Base-by-base conservation (phyloP, 306 rosid species). In the Mucuna pruriens region DNA sequence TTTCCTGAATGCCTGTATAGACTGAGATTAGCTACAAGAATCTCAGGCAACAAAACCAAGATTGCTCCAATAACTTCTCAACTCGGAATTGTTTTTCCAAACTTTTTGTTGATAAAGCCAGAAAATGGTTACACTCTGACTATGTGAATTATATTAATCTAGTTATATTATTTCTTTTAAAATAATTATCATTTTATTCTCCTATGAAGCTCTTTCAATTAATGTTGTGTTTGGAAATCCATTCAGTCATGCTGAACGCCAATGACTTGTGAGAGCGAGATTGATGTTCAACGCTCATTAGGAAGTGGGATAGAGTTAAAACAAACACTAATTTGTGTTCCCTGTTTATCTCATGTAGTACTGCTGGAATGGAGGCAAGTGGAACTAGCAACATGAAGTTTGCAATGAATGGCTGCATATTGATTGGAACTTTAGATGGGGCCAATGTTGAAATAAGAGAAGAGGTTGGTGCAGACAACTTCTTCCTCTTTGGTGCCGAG, bases 331-430 rank as follows among this genome's bases (percentile, higher is more conserved):
- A 78, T 52, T 66, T 64, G 15, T 61, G 13, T 77, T 54, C 51
- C 51, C 39, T 71, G 42, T 23, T 68, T 48, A 46, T 75, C 42
- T 42, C 49, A 48, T 72, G 76, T 65, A 96, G 99, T 85, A 96
- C 99, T 79, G 99, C 99, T 54, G 99, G 99, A 64, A 96, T 96
- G 99, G 99, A 96, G 78, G 99, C 99, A 85, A 93, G 99, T 86
- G 99, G 99, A 86, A 96, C 99, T 36, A 93, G 99, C 88, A 96
- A 93, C 91, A 96, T 96, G 99, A 96, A 96, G 86, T 96, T 96
- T 84, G 91, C 97, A 33, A 93, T 96, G 97, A 96, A 93, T 69
- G 99, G 99, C 39, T 96, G 99, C 86, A 45, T 96, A 77, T 89
- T 87, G 80, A 96, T 96, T 84, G 99, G 99, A 76, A 96, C 98